Percentiles rank a stretch among this genome's conserved stretches.
Conservation (phyloP, 2,329 filamentous ascomycete species). For the Fusarium avenaceum region DNA sequence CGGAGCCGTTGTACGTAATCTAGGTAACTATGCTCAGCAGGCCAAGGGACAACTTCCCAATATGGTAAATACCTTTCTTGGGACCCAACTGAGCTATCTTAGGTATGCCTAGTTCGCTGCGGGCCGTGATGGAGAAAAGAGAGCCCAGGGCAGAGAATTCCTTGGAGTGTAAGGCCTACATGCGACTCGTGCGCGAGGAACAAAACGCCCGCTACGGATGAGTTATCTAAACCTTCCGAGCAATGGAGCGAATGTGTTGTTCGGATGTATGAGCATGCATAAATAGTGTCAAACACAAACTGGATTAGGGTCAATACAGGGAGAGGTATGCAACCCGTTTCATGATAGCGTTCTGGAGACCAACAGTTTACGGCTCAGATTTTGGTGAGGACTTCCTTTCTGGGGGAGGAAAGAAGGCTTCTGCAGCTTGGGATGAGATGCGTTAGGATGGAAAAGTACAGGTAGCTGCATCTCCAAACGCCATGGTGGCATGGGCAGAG, state of each 20-base stretch:
- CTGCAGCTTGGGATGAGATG: slow-evolving; percentile 10
- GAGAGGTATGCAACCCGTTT: slow-evolving; percentile 27
- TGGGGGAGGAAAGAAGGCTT: neutral
- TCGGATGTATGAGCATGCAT: slow-evolving; percentile 5
- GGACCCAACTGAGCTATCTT: neutral
- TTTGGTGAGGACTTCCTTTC: neutral
- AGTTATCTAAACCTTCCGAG: neutral
- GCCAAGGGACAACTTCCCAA: slow-evolving; percentile 4
- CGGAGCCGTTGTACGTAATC: neutral
- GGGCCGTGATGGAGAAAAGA: neutral
- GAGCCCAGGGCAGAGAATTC: neutral
- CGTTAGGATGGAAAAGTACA: neutral
- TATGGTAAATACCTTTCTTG: slow-evolving; percentile 5
- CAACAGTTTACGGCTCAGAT: slow-evolving; percentile 4
- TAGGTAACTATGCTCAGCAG: neutral
- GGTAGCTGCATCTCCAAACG: neutral
- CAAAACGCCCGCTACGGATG: neutral
- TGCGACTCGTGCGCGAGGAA: neutral
- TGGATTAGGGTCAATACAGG: slow-evolving; percentile 7
- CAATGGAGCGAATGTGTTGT: neutral
- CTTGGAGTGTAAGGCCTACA: neutral
- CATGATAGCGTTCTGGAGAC: slow-evolving; percentile 7
- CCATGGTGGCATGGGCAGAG: slow-evolving; percentile 1
- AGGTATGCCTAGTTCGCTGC: neutral
- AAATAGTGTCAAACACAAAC: slow-evolving; percentile 21